These are phyloP conservation scores for Syzygium grande DNA, from an alignment of 345 rosid species.

Conservation along the genomic window DNA sequence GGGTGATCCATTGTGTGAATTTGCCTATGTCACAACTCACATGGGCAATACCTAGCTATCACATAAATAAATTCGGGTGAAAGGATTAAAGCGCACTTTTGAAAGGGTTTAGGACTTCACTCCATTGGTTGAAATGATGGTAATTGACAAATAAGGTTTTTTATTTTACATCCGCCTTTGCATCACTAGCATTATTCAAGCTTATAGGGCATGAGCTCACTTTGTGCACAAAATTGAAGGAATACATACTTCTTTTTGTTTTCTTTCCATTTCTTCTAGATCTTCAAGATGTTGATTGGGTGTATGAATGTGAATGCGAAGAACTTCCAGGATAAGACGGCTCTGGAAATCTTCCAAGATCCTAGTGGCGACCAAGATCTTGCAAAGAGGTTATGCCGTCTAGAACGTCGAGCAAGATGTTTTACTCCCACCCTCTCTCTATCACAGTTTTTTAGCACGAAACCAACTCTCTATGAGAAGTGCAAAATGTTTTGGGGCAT, in stretches of 20 bases:
- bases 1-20: background rate
- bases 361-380: background rate
- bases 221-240: background rate
- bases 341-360: too few species aligned
- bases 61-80: background rate
- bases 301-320: too few species aligned
- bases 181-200: background rate
- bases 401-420: background rate
- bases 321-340: too few species aligned
- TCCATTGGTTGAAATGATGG: background rate
- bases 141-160: background rate
- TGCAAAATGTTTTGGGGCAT: fast-evolving
- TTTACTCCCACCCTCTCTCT: background rate
- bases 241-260: background rate
- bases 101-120: background rate
- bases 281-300: too few species aligned
- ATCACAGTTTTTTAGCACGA: background rate
- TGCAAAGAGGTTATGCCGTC: background rate
- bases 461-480: background rate
- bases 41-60: background rate
- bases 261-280: too few species aligned
- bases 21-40: background rate
- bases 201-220: background rate
- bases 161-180: background rate
- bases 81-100: background rate